phyloP scores from a whole-genome alignment of 1,139 yeast genomes.

The Neolecta irregularis region DNA sequence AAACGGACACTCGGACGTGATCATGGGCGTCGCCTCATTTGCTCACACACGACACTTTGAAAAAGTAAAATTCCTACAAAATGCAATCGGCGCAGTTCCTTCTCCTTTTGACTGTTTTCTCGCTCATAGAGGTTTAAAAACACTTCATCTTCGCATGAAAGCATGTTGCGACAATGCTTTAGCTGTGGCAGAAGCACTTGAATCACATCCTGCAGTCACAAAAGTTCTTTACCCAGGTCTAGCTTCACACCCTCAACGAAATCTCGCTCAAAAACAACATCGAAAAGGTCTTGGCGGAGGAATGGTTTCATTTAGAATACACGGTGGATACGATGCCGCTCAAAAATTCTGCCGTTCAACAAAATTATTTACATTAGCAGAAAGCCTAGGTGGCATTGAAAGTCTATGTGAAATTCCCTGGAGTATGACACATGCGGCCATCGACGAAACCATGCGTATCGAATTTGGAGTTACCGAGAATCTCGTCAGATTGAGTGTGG shows the following conservation, averaged over 20 bases:
- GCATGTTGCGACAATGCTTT: constrained; percentile 55
- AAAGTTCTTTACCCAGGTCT: constrained; percentile 77
- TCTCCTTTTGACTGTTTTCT: constrained; percentile 87
- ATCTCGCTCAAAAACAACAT: constrained; percentile 57
- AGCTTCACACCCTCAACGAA: constrained; percentile 46
- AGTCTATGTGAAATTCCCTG: constrained; percentile 81
- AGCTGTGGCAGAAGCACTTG: constrained; percentile 55
- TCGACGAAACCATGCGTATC: constrained; percentile 68
- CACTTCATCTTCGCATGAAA: constrained; percentile 64
- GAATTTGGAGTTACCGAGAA: constrained; percentile 70
- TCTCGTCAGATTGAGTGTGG: constrained; percentile 68
- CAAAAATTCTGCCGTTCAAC: constrained; percentile 58
- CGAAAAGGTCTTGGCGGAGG: constrained; percentile 83
- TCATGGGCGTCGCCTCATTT: constrained; percentile 70
- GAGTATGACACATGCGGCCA: constrained; percentile 78
- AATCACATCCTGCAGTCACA: constrained; percentile 36
- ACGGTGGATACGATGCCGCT: constrained; percentile 70
- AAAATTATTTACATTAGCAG: constrained; percentile 70
- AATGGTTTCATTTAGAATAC: constrained; percentile 75
- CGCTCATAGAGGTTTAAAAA: constrained; percentile 83
- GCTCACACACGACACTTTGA: constrained; percentile 47
- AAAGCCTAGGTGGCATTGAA: constrained; percentile 83
- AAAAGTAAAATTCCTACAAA: constrained; percentile 60
- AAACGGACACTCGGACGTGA: constrained; percentile 87
- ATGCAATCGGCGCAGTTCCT: constrained; percentile 80